These are phyloP conservation scores for Penicillium paxilli DNA, from an alignment of 495 filamentous ascomycete species.

Conservation along the genomic window DNA sequence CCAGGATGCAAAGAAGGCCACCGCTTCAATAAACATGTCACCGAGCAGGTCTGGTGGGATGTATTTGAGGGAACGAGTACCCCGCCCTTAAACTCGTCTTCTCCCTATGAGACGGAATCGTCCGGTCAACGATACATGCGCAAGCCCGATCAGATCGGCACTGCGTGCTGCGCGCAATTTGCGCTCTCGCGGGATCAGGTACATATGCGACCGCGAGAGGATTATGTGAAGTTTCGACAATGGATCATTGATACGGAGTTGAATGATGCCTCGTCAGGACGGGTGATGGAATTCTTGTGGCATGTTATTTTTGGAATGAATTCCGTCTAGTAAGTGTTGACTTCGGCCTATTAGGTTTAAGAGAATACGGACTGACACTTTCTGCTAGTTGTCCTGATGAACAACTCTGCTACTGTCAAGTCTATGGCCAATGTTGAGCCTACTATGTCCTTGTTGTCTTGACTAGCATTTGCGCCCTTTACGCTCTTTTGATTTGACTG, in stretches of 20 bases:
- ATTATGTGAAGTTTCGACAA: slow-evolving; percentile 63
- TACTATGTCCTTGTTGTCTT: not conserved
- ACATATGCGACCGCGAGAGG: slow-evolving; percentile 51
- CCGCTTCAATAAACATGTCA: slow-evolving; percentile 58
- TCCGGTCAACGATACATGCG: slow-evolving; percentile 19
- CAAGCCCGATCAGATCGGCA: slow-evolving; percentile 37
- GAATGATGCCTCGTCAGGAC: slow-evolving; percentile 61
- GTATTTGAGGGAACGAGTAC: slow-evolving; percentile 55
- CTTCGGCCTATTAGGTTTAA: no score
- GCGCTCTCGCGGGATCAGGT: slow-evolving; percentile 54
- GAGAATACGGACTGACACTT: no score
- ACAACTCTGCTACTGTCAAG: slow-evolving; percentile 49
- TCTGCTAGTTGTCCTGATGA: slow-evolving; percentile 45
- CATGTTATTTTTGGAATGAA: slow-evolving; percentile 62
- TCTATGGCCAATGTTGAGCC: slow-evolving; percentile 46
- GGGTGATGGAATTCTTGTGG: slow-evolving; percentile 78
- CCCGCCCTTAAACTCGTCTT: slow-evolving; percentile 42
- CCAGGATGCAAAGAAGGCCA: slow-evolving; percentile 57
- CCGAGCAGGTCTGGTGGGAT: slow-evolving; percentile 52
- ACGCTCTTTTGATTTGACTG: not conserved
- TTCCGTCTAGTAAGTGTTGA: slow-evolving; percentile 41
- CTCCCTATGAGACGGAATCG: slow-evolving; percentile 10
- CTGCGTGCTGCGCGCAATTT: slow-evolving; percentile 71
- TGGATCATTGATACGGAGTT: slow-evolving; percentile 64
- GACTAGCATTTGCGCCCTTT: not conserved